Conservation (phyloP, 306 rosid genomes). For the Cucumis melo region DNA sequence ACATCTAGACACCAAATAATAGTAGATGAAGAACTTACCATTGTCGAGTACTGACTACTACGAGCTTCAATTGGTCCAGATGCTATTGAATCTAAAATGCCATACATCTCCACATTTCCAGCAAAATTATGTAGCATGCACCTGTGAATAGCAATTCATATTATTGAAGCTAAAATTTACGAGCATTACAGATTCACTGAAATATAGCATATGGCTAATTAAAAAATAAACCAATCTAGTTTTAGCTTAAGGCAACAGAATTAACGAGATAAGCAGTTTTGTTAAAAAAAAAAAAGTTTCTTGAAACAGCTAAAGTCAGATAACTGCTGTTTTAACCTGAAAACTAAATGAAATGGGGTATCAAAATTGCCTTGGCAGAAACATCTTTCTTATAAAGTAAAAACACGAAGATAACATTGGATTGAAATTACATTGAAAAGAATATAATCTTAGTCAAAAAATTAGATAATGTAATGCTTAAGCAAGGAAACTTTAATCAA, state of each 20-base stretch:
- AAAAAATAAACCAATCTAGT: neutral
- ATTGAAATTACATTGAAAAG: neutral
- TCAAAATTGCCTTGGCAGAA: neutral
- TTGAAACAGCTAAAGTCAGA: neutral
- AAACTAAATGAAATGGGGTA: neutral
- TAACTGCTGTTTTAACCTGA: neutral
- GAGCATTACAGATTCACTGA: neutral
- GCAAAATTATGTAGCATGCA: conserved; percentile 96
- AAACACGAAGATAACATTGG: neutral
- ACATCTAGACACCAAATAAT: neutral
- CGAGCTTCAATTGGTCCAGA: conserved; percentile 83
- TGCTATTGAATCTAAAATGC: conserved; percentile 58
- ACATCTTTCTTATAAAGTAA: neutral
- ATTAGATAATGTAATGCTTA: neutral
- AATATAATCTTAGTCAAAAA: neutral
- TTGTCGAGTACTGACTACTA: conserved; percentile 61
- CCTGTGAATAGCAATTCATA: conserved; percentile 36
- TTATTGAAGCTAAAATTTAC: neutral
- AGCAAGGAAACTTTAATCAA: neutral
- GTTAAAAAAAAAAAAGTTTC: no score
- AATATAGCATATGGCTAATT: neutral
- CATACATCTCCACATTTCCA: conserved; percentile 83
- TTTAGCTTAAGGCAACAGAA: neutral
- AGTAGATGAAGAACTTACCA: conserved; percentile 36
- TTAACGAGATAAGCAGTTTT: neutral